A percentile compares a stretch with the other conserved stretches of the same genome.
Conservation (phyloP, 2,329 filamentous ascomycete species). For the Paecilomyces formosus region DNA sequence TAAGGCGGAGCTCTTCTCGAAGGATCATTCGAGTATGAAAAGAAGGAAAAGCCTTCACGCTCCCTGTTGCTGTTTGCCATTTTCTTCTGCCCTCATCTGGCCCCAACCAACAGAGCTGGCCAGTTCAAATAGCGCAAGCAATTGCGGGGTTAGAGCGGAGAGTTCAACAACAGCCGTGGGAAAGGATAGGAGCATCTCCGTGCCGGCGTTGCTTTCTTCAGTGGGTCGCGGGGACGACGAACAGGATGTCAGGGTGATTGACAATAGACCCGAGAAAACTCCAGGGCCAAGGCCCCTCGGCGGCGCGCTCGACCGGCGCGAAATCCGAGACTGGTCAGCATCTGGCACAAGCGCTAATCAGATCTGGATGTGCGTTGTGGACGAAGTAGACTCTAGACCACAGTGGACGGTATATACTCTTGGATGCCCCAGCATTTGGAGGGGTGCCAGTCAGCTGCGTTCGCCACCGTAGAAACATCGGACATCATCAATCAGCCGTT, state of each 20-base stretch:
- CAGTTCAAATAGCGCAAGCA: neutral
- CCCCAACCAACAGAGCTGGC: neutral
- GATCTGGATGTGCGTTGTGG: neutral
- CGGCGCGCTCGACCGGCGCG: neutral
- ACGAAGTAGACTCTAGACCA: neutral
- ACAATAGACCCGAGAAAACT: neutral
- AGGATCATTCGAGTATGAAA: neutral
- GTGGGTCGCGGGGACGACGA: neutral
- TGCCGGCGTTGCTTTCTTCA: neutral
- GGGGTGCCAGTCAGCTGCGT: neutral
- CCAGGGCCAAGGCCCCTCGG: neutral
- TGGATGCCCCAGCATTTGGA: neutral
- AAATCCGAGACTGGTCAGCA: neutral
- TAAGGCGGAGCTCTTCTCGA: neutral
- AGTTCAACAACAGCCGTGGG: neutral
- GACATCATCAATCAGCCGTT: neutral
- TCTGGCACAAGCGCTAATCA: neutral
- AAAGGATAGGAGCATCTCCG: neutral
- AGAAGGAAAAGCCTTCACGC: neutral
- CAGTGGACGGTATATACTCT: neutral
- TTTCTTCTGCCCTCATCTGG: neutral
- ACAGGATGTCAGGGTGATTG: neutral
- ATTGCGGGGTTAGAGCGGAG: slow-evolving; percentile 2
- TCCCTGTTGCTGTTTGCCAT: slow-evolving; percentile 1
- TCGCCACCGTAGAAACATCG: neutral